Conservation (phyloP, 129 eudicot genomes). For the Silybum marianum region DNA sequence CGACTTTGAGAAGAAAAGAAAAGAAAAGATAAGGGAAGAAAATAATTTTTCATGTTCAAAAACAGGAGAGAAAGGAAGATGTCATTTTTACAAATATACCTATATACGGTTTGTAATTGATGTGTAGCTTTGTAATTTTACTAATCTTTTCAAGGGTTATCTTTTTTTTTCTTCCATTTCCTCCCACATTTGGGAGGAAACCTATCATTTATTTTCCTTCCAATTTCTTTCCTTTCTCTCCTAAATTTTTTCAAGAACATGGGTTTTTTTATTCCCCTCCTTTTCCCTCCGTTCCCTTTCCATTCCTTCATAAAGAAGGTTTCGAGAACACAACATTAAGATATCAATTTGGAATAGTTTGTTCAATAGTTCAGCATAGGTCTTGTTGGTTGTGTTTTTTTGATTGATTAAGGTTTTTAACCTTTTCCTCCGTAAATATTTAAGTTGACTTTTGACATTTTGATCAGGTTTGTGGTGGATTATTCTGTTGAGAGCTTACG, state of each 20-base stretch:
- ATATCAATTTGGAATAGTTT: not conserved
- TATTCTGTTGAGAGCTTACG: constrained; percentile 75
- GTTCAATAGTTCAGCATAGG: not conserved
- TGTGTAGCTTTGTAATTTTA: not conserved
- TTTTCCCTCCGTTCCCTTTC: not conserved
- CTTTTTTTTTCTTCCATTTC: not conserved
- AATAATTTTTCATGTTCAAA: not conserved
- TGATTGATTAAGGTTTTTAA: not conserved
- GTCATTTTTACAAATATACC: not conserved
- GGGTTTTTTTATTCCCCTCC: not conserved
- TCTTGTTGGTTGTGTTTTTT: not conserved
- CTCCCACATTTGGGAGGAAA: not conserved
- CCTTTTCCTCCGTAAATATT: not conserved
- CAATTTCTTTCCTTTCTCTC: not conserved
- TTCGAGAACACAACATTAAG: not conserved
- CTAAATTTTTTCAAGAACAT: not conserved
- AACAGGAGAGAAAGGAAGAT: not conserved
- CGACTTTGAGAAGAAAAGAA: not conserved
- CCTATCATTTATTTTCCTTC: not conserved
- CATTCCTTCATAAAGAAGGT: not conserved
- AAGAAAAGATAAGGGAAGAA: not conserved
- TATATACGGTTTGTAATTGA: not conserved
- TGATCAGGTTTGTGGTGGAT: constrained; percentile 90
- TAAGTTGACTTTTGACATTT: constrained; percentile 14
- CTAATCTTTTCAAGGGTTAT: not conserved